A percentile compares a stretch with the other conserved stretches of the same genome.
These are phyloP conservation scores for Aspergillus bertholletiae DNA, from an alignment of 495 filamentous ascomycete species.

Conservation along the genomic window DNA sequence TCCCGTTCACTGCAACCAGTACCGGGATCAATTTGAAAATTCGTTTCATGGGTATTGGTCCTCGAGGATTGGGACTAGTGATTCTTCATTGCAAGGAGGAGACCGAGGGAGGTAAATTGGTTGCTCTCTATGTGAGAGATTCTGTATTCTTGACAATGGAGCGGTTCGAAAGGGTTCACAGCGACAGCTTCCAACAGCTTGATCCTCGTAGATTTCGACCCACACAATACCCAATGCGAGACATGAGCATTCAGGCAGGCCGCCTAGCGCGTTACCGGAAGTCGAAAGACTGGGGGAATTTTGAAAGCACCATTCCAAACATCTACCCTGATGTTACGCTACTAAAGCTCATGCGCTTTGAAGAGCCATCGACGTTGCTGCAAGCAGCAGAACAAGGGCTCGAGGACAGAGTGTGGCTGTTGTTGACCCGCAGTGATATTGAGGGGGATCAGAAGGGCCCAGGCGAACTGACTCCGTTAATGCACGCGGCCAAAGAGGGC, in stretches of 20 bases:
- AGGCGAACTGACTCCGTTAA: neutral
- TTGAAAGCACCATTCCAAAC: no score
- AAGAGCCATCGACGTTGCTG: neutral
- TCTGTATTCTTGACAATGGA: slow-evolving; percentile 3
- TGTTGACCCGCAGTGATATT: neutral
- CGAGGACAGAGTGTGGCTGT: neutral
- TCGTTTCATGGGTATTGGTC: neutral
- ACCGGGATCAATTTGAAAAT: slow-evolving; percentile 4
- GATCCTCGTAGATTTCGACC: neutral
- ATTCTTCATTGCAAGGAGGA: slow-evolving; percentile 1
- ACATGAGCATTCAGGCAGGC: no score
- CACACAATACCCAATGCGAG: neutral
- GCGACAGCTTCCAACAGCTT: neutral
- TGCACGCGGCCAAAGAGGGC: neutral
- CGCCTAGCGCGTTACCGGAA: no score
- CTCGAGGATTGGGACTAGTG: neutral
- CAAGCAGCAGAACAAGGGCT: neutral
- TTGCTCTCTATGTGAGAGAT: slow-evolving; percentile 4
- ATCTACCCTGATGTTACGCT: no score
- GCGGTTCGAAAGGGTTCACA: neutral
- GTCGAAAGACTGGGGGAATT: no score
- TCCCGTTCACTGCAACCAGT: neutral
- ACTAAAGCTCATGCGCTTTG: no score
- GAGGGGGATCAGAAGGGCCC: neutral
- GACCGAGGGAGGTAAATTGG: neutral